These are phyloP conservation scores for Citrus medica DNA, from an alignment of 345 rosid genomes.

Conservation along the genomic window DNA sequence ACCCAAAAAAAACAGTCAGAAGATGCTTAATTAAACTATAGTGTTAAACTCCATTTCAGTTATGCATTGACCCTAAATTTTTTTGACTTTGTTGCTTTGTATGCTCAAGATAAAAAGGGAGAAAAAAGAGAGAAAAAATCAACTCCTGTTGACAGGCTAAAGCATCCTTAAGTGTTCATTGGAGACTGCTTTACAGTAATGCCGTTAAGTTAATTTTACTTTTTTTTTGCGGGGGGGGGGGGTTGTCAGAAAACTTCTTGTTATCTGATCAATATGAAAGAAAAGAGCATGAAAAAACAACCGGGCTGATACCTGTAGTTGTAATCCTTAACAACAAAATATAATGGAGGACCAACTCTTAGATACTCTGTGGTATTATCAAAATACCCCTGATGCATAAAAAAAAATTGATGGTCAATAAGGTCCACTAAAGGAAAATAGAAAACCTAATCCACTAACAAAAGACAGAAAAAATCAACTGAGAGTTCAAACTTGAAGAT, in stretches of 20 bases:
- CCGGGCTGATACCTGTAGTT: constrained; percentile 43
- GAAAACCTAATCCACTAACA: background rate
- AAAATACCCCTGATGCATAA: constrained; percentile 49
- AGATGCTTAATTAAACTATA: background rate
- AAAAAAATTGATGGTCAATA: background rate
- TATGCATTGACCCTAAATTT: background rate
- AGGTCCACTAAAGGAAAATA: background rate
- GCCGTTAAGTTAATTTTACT: background rate
- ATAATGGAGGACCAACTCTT: constrained; percentile 56
- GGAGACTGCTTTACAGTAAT: background rate
- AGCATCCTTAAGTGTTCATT: background rate
- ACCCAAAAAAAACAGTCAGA: constrained; percentile 17
- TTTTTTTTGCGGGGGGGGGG: too few species aligned
- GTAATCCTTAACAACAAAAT: constrained; percentile 61
- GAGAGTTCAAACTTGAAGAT: constrained; percentile 48
- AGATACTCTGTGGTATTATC: constrained; percentile 47
- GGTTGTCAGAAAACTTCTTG: background rate
- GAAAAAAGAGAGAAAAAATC: background rate
- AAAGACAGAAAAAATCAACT: background rate
- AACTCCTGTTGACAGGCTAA: background rate
- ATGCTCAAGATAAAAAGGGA: too few species aligned
- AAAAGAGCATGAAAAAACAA: background rate
- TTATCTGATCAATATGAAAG: background rate
- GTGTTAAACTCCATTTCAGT: too few species aligned
- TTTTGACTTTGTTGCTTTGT: background rate